Conservation (phyloP, 345 rosid species). For the Kernera saxatilis region DNA sequence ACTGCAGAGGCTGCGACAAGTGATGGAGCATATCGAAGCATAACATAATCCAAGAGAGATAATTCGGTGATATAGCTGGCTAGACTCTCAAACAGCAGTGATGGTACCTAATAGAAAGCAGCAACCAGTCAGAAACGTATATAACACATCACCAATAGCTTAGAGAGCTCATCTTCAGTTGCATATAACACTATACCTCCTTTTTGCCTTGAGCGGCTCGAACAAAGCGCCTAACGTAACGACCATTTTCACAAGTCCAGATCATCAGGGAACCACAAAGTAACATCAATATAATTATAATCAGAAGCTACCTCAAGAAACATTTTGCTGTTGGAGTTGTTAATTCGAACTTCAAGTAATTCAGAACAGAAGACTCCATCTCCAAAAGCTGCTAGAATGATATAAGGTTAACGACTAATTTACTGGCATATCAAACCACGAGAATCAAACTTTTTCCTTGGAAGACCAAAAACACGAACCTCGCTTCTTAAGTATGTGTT, state of each 20-base stretch:
- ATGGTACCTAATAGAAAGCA: slow-evolving; percentile 39
- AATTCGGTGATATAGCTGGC: slow-evolving; percentile 74
- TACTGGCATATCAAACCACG: neutral
- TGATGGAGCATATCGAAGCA: slow-evolving; percentile 77
- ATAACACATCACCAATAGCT: neutral
- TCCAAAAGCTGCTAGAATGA: slow-evolving; percentile 54
- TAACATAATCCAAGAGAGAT: slow-evolving; percentile 69
- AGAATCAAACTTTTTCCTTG: neutral
- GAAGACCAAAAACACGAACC: slow-evolving; percentile 36
- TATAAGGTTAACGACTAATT: neutral
- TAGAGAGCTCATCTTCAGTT: neutral
- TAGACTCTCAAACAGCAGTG: slow-evolving; percentile 73
- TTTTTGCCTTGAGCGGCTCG: slow-evolving; percentile 74
- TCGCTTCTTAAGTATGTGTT: slow-evolving; percentile 84
- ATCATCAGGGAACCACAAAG: neutral
- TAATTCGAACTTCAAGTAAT: slow-evolving; percentile 85
- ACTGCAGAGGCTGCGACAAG: slow-evolving; percentile 85
- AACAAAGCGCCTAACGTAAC: slow-evolving; percentile 71
- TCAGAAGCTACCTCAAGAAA: slow-evolving; percentile 58
- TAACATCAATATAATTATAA: neutral
- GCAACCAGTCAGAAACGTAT: neutral
- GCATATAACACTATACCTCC: slow-evolving; percentile 48
- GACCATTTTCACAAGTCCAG: slow-evolving; percentile 13
- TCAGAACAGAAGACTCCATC: slow-evolving; percentile 86
- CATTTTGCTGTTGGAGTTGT: slow-evolving; percentile 87